Base-by-base conservation (phyloP, 208 protist species). In the Leishmania lainsoni region DNA sequence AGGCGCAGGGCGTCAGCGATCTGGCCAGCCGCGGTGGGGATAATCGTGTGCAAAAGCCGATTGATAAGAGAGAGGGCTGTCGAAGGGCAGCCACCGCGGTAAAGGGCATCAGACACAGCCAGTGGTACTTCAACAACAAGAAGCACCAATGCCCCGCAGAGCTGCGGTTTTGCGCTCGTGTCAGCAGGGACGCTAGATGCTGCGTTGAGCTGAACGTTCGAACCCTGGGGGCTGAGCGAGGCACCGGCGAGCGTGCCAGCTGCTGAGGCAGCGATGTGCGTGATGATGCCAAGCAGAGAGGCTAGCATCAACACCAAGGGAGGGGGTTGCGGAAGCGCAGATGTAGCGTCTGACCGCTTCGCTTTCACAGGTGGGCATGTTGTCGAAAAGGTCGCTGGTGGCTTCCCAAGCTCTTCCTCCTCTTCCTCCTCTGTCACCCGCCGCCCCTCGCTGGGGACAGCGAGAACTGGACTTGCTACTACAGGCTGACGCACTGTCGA, bases 101-200 rank as follows among this genome's bases (percentile, higher is more conserved):
- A 78, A 2, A 87, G 59, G 3, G 83, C 80, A 22, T 86, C 80
- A 3, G 81, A 70, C 48, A 93, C 69, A 16, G 75, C 69, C 49
- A 78, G 45, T 3, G 78, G 77, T 17, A 86, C 78, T 35, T 87
- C 86, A 48, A 89, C 75, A 35, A 81, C 22, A 32, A 84, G 26
- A 16, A 79, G 42, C 48, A 81, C 75, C 35, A 80, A 49, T 9
- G 48, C 22, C 26, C 3, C 10, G 17, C 66, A 8, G 48, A 58
- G 26, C 48, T 51, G 48, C 3, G 49, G 45, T 14, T n/a, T 39
- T 32, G 72, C 49, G 20, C 45, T 20, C 39, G 65, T n/a, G 0
- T 22, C 42, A 17, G 48, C 32, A 1, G 61, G 22, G 5, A 58
- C 26, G 20, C 61, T 45, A 12, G 39, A 0, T 1, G 54, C 10